Evolutionary conservation across 73 alveolate species (phyloP), one percentile per base, ranked within the genome.

Genomic region (Paramecium sonneborni): DNA sequence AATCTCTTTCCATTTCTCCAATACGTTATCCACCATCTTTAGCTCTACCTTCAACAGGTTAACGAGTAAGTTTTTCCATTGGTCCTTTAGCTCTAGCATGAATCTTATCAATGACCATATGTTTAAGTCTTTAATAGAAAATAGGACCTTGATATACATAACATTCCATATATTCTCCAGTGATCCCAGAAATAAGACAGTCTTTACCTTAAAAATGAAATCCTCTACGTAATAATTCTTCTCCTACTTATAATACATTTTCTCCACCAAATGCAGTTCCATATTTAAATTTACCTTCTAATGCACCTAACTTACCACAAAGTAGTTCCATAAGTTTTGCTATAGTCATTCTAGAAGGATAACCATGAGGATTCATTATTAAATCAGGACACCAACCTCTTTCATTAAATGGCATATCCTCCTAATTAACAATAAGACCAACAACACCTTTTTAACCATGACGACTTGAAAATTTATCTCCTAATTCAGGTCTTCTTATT

Each of bases 381-480:
- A 99, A 87, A 92, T 99, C 99, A 7, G 99, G 99, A 90, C 99
- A 94, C 99, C 99, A 98, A 14, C 99, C 99, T 69, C 85, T 93
- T 74, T 97, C 99, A 86, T 94, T 93, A 67, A 97, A 97, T 6
- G 99, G 99, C 99, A 98, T 96, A 94, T 98, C 99, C 93, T 97
- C 99, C 94, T 98, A 97, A 28, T 98, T 98, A 69, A 98, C 99
- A 43, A 99, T 99, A 93, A 98, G 93, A 43, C 99, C 99, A 55
- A 99, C 97, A 32, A 99, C 99, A 26, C 99, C 99, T 92, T 99
- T 99, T 93, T 99, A 98, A 18, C 99, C 99, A 90, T 99, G 99
- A 57, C 99, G 87, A 23, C 99, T 96, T 57, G 98, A 92, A 85
- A 98, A 98, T 91, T 98, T 98, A 96, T 98, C 99, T n/a, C 99